A percentile compares a stretch with the other conserved stretches of the same genome.
phyloP scores from a whole-genome alignment of 1,284 basidiomycete genomes.

The Sporisorium exsertum region DNA sequence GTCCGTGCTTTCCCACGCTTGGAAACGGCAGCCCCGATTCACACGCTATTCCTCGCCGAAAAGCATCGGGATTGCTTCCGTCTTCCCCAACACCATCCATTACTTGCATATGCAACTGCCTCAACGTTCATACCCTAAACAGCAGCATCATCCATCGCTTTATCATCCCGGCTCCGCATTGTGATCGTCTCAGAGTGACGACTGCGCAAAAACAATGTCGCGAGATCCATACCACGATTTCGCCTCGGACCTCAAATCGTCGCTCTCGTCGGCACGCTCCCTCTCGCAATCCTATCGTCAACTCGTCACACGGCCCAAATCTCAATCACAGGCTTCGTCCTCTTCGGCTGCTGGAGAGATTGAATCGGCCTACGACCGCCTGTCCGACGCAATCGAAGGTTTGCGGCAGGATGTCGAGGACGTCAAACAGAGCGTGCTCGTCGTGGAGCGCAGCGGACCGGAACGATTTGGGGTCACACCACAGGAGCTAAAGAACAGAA shows the following conservation, averaged over 20 bases:
- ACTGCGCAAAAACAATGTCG: constrained; percentile 42
- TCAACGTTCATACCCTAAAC: background rate
- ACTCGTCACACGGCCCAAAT: constrained; percentile 18
- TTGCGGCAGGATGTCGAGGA: constrained; percentile 63
- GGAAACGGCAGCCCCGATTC: constrained; percentile 10
- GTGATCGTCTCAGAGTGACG: no score
- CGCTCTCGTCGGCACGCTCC: constrained; percentile 48
- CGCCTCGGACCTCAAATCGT: constrained; percentile 58
- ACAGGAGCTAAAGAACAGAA: constrained; percentile 51
- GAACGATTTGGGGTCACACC: constrained; percentile 59
- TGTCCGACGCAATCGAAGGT: constrained; percentile 54
- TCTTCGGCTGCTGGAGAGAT: constrained; percentile 17
- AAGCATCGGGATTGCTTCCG: constrained; percentile 15
- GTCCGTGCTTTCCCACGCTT: constrained; percentile 26
- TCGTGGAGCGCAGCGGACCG: constrained; percentile 62
- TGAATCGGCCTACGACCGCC: constrained; percentile 46
- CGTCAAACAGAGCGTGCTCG: constrained; percentile 60
- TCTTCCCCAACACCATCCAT: background rate
- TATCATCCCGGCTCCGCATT: background rate
- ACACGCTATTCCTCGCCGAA: background rate
- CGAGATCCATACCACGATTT: constrained; percentile 67
- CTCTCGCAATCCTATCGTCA: constrained; percentile 48
- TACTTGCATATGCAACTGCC: no score
- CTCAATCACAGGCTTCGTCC: constrained; percentile 6
- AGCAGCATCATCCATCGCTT: background rate